Conservation (phyloP, 805 yeast genomes). For the Myxozyma melibiosi region DNA sequence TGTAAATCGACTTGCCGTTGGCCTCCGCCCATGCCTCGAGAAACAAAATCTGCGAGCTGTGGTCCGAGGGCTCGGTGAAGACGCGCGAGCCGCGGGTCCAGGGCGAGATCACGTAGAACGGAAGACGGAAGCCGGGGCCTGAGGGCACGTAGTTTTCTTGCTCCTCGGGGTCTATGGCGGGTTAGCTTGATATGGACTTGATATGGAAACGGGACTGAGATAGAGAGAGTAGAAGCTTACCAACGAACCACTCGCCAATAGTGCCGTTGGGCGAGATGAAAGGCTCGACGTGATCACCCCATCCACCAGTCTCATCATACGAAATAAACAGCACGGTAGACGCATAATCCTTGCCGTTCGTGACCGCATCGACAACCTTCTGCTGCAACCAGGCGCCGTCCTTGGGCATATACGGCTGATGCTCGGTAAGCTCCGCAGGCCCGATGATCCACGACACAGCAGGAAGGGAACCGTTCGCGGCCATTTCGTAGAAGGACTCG, state of each 20-base stretch:
- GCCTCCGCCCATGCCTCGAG: conserved; percentile 35
- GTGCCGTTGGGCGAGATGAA: conserved; percentile 37
- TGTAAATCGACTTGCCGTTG: conserved; percentile 25
- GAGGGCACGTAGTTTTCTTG: conserved; percentile 14
- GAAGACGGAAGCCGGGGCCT: conserved; percentile 17
- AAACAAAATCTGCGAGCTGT: conserved; percentile 36
- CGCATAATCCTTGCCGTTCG: conserved; percentile 29
- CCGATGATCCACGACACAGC: conserved; percentile 36
- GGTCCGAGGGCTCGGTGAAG: conserved; percentile 36
- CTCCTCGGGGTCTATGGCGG: no score
- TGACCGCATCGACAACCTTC: conserved; percentile 32
- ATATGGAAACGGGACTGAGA: no score
- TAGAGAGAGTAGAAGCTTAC: conserved; percentile 22
- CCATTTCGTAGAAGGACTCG: conserved; percentile 27
- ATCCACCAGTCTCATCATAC: conserved; percentile 39
- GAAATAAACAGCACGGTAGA: conserved; percentile 36
- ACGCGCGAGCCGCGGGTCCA: conserved; percentile 38
- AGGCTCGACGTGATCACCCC: conserved; percentile 38
- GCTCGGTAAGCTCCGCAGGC: conserved; percentile 36
- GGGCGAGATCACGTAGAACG: conserved; percentile 32
- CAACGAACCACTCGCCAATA: conserved; percentile 35
- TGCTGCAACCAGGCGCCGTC: conserved; percentile 36
- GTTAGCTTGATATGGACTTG: no score
- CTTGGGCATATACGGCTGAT: conserved; percentile 34
- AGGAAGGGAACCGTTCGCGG: conserved; percentile 36